Evolutionary conservation across 108 stramenopile species (phyloP).

Genomic region (Discostella stelligeroides): DNA sequence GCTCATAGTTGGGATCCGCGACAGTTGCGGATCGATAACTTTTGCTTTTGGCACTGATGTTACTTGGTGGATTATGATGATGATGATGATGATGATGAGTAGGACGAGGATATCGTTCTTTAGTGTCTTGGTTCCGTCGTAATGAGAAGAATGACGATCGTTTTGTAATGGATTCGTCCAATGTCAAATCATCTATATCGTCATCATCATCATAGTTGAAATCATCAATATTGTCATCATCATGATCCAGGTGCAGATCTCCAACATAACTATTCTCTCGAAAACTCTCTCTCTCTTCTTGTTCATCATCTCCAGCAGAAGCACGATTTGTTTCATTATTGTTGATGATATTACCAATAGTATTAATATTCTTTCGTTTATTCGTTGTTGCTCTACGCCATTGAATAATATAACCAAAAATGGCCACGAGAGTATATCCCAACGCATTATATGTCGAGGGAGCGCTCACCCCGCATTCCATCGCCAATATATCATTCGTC

Average conservation of each 20-base stretch:
- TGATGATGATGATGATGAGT: too few species aligned
- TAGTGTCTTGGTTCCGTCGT: not conserved
- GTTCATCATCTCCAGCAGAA: slow-evolving; percentile 19
- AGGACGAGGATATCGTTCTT: too few species aligned
- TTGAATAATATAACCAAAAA: slow-evolving; percentile 34
- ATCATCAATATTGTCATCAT: slow-evolving; percentile 11
- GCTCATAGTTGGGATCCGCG: not conserved
- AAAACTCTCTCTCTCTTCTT: slow-evolving; percentile 16
- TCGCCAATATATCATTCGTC: slow-evolving; percentile 26
- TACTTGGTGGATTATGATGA: too few species aligned
- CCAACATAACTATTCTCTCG: not conserved
- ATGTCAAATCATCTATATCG: slow-evolving; percentile 33
- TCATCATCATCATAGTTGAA: slow-evolving; percentile 2
- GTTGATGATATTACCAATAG: too few species aligned
- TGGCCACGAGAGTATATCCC: slow-evolving; percentile 48
- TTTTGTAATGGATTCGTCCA: too few species aligned
- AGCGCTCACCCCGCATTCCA: slow-evolving; percentile 58
- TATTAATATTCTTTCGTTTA: not conserved
- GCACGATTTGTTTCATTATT: slow-evolving; percentile 1
- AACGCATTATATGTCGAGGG: slow-evolving; percentile 64
- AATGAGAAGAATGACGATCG: not conserved
- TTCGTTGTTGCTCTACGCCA: slow-evolving; percentile 22
- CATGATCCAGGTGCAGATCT: slow-evolving; percentile 2
- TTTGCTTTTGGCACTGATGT: not conserved
- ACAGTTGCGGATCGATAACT: slow-evolving; percentile 1